phyloP scores from a whole-genome alignment of 2,329 filamentous ascomycete species.

The Fusarium sambucinum region DNA sequence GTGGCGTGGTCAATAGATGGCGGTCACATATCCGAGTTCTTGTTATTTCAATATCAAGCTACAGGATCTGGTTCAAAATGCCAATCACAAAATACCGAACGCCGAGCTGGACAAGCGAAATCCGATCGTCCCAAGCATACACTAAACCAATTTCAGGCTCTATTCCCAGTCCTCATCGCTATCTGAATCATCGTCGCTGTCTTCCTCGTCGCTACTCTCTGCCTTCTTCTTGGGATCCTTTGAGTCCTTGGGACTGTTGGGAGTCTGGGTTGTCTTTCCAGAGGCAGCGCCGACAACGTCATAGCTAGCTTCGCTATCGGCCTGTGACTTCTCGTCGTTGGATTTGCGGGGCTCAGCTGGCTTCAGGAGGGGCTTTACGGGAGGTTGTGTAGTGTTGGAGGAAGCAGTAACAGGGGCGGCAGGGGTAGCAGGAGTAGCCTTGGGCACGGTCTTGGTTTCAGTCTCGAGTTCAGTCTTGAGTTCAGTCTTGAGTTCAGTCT shows the following conservation, averaged over 20 bases:
- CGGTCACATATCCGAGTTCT: constrained; percentile 29
- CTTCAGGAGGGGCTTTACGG: constrained; percentile 65
- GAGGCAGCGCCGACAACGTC: constrained; percentile 87
- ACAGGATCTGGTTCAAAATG: constrained; percentile 35
- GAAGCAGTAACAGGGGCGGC: constrained; percentile 65
- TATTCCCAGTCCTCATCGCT: constrained; percentile 82
- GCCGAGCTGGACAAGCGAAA: constrained; percentile 48
- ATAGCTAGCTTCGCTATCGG: constrained; percentile 95
- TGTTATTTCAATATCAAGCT: constrained; percentile 48
- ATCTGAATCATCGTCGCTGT: constrained; percentile 29
- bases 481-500: constrained; percentile 54
- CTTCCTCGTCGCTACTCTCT: constrained; percentile 25
- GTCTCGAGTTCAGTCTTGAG: constrained; percentile 55
- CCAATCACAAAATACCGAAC: constrained; percentile 50
- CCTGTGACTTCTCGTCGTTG: constrained; percentile 88
- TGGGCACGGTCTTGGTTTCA: constrained; percentile 49
- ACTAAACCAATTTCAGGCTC: constrained; percentile 22
- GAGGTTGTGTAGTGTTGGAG: constrained; percentile 71
- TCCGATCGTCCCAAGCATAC: constrained; percentile 30
- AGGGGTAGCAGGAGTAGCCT: constrained; percentile 13
- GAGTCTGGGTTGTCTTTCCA: constrained; percentile 81
- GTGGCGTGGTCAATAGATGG: background rate
- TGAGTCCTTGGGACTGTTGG: constrained; percentile 73
- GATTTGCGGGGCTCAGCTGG: constrained; percentile 76
- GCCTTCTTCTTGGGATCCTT: constrained; percentile 56